Conservation (phyloP, 2,329 filamentous ascomycete species). For the Fusarium chaquense region DNA sequence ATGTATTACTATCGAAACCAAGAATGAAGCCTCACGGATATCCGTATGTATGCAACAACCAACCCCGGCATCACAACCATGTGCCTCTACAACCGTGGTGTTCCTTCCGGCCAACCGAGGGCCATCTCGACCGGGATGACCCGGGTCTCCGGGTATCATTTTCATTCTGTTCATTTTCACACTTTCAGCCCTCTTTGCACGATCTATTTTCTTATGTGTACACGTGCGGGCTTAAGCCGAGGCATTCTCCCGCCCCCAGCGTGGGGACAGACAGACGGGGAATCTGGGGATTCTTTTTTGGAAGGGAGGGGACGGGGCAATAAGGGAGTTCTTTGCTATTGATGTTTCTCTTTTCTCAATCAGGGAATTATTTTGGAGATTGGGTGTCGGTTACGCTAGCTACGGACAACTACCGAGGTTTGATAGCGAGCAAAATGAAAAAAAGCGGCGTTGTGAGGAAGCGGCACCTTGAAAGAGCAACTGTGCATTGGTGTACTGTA, state of each 20-base stretch:
- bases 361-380: conserved; percentile 30
- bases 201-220: conserved; percentile 19
- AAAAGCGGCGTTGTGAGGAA: conserved; percentile 44
- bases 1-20: conserved; percentile 34
- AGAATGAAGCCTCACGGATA: conserved; percentile 22
- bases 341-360: conserved; percentile 19
- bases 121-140: conserved; percentile 39
- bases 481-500: conserved; percentile 32
- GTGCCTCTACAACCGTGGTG: conserved; percentile 33
- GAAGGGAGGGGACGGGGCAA: conserved; percentile 10
- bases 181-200: background rate
- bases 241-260: conserved; percentile 24
- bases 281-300: conserved; percentile 13
- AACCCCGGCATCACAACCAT: conserved; percentile 14
- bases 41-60: conserved; percentile 27
- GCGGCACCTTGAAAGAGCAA: conserved; percentile 27
- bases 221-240: conserved; percentile 41
- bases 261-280: background rate
- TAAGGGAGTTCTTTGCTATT: conserved; percentile 23
- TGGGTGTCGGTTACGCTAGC: conserved; percentile 29
- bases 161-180: conserved; percentile 6
- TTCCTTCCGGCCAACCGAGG: conserved; percentile 45
- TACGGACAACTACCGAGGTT: conserved; percentile 43
- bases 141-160: conserved; percentile 37
- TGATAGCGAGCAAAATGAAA: conserved; percentile 28